Evolutionary conservation across 352 stramenopile genomes (phyloP), one percentile per base, ranked within the genome.

Genomic region (Globisporangium sylvaticum): DNA sequence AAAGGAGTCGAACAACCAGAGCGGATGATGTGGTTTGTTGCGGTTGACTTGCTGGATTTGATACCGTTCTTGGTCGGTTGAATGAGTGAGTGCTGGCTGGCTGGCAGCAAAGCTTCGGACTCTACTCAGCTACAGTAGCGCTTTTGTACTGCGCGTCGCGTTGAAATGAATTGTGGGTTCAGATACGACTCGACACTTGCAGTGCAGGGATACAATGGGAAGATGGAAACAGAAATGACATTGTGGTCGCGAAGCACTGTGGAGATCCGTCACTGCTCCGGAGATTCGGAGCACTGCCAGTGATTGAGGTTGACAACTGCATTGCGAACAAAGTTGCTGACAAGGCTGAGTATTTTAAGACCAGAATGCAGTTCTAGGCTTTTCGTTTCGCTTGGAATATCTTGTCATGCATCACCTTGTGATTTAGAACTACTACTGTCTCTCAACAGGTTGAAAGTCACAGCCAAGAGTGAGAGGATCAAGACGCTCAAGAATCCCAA

Each of bases 1-100:
- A 14, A 91, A 91, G 64, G 80, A 78, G 58, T 53, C n/a, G 12
- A 68, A 31, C 56, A 63, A 27, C 56, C 64, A 65, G 37, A 69
- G 64, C 29, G 64, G 64, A 60, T 69, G 64, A 69, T 46, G 1
- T 18, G 48, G 18, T 53, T 7, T 8, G 22, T 14, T 24, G 6
- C 7, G 24, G 1, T 58, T 46, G 20, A 34, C 2, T 64, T 27
- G 15, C 56, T 53, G 7, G 48, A 42, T 20, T 29, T 12, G 20
- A 14, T 32, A n/a, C 15, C 24, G 52, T 37, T 53, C 9, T 34
- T 12, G 6, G 25, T n/a, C 52, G 55, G 31, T 24, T 24, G 10
- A 48, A 32, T 3, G 27, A 42, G 56, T 20, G 42, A 52, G 56
- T 48, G 9, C 24, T 39, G 32, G 25, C 24, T 39, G 32, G 25